Evolutionary conservation across 2,329 filamentous ascomycete genomes (phyloP).

Genomic region (Aspergillus novofumigatus): DNA sequence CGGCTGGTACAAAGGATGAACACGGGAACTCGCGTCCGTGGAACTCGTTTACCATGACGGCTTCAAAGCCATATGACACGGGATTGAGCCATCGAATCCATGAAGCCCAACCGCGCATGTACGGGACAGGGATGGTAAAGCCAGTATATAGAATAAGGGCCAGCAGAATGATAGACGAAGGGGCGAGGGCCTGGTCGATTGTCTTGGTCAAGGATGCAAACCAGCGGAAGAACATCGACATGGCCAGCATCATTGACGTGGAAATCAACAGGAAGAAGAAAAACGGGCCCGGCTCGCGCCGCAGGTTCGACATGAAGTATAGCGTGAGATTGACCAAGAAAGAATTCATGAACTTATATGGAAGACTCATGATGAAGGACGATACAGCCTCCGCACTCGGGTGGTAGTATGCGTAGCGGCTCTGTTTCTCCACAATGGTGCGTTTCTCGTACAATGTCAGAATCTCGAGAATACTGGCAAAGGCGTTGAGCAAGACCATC

Average conservation of each 20-base stretch:
- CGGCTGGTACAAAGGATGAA: constrained; percentile 38
- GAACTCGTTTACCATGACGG: constrained; percentile 79
- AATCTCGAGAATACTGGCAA: constrained; percentile 65
- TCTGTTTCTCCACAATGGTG: constrained; percentile 15
- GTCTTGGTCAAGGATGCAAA: constrained; percentile 71
- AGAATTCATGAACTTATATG: constrained; percentile 70
- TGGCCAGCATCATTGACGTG: constrained; percentile 65
- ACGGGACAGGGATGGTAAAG: constrained; percentile 33
- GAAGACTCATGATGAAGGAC: constrained; percentile 41
- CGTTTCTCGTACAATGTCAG: constrained; percentile 15
- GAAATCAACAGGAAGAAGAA: constrained; percentile 78
- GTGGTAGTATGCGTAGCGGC: constrained; percentile 15
- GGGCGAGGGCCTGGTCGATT: constrained; percentile 51
- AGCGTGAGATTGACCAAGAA: constrained; percentile 71
- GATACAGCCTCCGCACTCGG: constrained; percentile 4
- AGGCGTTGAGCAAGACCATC: constrained; percentile 77
- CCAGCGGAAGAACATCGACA: constrained; percentile 78
- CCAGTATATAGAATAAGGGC: constrained; percentile 43
- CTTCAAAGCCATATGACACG: constrained; percentile 72
- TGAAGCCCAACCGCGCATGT: constrained; percentile 73
- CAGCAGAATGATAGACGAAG: constrained; percentile 44
- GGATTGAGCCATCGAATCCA: constrained; percentile 79
- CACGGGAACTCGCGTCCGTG: constrained; percentile 55
- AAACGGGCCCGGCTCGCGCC: constrained; percentile 67
- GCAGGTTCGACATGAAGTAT: constrained; percentile 81